A percentile compares a stretch with the other conserved stretches of the same genome.
These are phyloP conservation scores for Melanopsichium pennsylvanicum DNA, from an alignment of 1,284 basidiomycete genomes.

Conservation along the genomic window DNA sequence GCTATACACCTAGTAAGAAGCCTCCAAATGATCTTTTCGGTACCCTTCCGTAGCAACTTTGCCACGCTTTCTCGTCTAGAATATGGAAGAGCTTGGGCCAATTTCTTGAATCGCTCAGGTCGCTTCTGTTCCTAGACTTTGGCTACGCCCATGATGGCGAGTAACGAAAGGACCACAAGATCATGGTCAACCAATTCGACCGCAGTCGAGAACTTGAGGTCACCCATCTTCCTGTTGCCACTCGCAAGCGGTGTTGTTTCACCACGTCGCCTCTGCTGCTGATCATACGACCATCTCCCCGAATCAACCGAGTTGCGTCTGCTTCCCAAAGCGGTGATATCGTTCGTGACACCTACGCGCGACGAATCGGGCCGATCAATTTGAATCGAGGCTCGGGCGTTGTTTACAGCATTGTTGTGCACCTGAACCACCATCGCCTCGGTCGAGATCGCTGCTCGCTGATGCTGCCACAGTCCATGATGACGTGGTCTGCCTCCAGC, in stretches of 20 bases:
- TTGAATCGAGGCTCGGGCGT: constrained; percentile 24
- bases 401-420: constrained; percentile 41
- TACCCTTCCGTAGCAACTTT: too few species aligned
- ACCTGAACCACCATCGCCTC: constrained; percentile 38
- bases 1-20: too few species aligned
- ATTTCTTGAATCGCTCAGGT: background rate
- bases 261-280: background rate
- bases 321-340: background rate
- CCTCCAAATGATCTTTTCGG: too few species aligned
- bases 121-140: constrained; percentile 1
- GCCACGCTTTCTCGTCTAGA: too few species aligned
- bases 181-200: constrained; percentile 14
- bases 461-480: constrained; percentile 37
- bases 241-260: too few species aligned
- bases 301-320: background rate
- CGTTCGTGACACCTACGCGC: too few species aligned
- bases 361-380: constrained; percentile 4
- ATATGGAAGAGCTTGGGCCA: constrained; percentile 8
- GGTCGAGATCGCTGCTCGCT: constrained; percentile 29
- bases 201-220: constrained; percentile 11
- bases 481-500: constrained; percentile 8
- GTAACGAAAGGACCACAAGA: constrained; percentile 26
- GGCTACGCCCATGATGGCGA: constrained; percentile 31
- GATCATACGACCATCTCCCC: background rate
- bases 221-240: constrained; percentile 16